phyloP scores from a whole-genome alignment of 2,329 filamentous ascomycete species.

The Xylaria sp. region DNA sequence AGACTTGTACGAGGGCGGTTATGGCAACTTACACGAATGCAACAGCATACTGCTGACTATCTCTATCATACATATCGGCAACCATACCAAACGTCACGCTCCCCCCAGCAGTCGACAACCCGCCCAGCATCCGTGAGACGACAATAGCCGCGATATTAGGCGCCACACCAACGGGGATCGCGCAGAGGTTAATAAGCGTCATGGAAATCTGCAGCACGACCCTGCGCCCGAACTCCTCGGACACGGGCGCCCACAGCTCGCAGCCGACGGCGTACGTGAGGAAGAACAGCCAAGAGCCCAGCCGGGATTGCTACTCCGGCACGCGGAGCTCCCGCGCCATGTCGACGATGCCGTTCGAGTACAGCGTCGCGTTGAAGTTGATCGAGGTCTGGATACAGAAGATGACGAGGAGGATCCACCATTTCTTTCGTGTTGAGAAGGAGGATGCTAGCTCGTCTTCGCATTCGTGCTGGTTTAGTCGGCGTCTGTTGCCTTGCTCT shows the following conservation, averaged over 20 bases:
- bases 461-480: slow-evolving; percentile 61
- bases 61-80: slow-evolving; percentile 77
- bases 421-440: slow-evolving; percentile 73
- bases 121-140: slow-evolving; percentile 76
- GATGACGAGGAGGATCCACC: slow-evolving; percentile 77
- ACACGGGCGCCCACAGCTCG: slow-evolving; percentile 90
- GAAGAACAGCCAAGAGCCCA: slow-evolving; percentile 82
- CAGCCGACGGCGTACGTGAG: slow-evolving; percentile 86
- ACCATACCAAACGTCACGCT: slow-evolving; percentile 81
- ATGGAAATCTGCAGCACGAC: slow-evolving; percentile 79
- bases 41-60: slow-evolving; percentile 79
- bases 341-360: slow-evolving; percentile 74
- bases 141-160: slow-evolving; percentile 78
- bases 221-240: slow-evolving; percentile 82
- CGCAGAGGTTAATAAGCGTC: slow-evolving; percentile 81
- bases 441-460: slow-evolving; percentile 73
- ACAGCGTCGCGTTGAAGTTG: slow-evolving; percentile 82
- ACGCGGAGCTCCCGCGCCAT: slow-evolving; percentile 76
- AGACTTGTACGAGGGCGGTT: not conserved
- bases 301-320: slow-evolving; percentile 73
- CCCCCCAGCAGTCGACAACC: slow-evolving; percentile 76
- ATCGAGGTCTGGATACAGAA: slow-evolving; percentile 80
- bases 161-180: slow-evolving; percentile 76
- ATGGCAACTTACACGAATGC: slow-evolving; percentile 65
- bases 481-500: slow-evolving; percentile 43